These are phyloP conservation scores for Hypoxylon fuscum DNA, from an alignment of 495 filamentous ascomycete genomes.

Conservation along the genomic window DNA sequence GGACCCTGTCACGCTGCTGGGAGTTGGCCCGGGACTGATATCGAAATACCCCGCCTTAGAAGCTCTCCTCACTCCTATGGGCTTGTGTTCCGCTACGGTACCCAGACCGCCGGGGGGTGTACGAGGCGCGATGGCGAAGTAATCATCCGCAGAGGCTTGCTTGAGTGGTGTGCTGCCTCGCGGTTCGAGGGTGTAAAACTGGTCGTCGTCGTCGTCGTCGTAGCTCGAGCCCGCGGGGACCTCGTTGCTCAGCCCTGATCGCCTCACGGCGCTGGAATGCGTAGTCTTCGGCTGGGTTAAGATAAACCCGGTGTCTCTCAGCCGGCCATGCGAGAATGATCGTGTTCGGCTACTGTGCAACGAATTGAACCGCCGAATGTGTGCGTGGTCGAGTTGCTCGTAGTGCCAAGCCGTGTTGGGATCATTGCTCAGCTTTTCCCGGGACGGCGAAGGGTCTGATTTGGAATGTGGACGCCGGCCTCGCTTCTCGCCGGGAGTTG, in stretches of 20 bases:
- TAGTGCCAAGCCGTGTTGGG: constrained; percentile 31
- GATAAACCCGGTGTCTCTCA: constrained; percentile 18
- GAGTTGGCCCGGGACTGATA: constrained; percentile 2
- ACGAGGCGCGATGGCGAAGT: constrained; percentile 13
- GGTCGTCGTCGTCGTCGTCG: constrained; percentile 9
- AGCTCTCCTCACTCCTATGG: constrained; percentile 3
- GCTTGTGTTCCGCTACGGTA: too few relatives aligned
- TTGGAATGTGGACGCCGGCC: constrained; percentile 30
- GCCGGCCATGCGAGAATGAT: constrained; percentile 12
- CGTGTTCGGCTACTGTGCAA: constrained; percentile 42
- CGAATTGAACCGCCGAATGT: constrained; percentile 23
- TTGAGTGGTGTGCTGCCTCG: constrained; percentile 14
- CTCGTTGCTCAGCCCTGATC: constrained; percentile 5
- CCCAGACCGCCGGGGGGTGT: constrained; percentile 4
- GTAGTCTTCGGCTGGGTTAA: constrained; percentile 37
- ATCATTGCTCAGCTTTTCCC: constrained; percentile 1
- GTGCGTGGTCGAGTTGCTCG: constrained; percentile 23
- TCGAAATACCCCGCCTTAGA: constrained; percentile 16
- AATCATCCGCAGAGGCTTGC: too few relatives aligned
- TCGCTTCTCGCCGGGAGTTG: background rate
- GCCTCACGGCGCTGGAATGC: too few relatives aligned
- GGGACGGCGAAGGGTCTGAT: constrained; percentile 30
- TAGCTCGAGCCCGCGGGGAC: constrained; percentile 2
- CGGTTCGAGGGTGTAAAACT: constrained; percentile 30
- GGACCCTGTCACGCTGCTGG: constrained; percentile 4